Conservation (phyloP, 2,329 filamentous ascomycete species). For the Rutstroemia sp. region DNA sequence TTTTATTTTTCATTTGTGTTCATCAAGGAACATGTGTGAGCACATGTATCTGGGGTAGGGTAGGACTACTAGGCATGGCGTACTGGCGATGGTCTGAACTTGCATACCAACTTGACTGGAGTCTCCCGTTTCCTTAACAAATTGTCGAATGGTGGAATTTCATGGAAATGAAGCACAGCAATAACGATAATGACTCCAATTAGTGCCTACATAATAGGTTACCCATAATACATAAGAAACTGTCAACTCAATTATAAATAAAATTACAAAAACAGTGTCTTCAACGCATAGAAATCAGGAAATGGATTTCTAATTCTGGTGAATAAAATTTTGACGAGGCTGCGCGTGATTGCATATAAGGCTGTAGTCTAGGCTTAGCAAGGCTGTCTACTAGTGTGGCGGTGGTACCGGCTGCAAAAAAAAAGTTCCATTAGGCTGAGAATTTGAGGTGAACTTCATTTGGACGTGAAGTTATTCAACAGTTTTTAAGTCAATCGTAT, state of each 20-base stretch:
- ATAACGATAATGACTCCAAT: not conserved
- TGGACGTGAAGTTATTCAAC: too few relatives aligned
- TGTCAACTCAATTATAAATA: not conserved
- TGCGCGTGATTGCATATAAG: not conserved
- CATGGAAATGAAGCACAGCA: not conserved
- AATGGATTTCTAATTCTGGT: too few relatives aligned
- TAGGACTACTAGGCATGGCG: slow-evolving; percentile 1
- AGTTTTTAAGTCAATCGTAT: too few relatives aligned
- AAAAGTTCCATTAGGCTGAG: too few relatives aligned
- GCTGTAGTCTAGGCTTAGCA: not conserved
- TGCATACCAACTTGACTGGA: not conserved
- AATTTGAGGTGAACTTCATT: too few relatives aligned
- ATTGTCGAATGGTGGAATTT: not conserved
- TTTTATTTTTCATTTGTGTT: not conserved
- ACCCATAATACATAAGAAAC: not conserved
- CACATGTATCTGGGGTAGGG: not conserved
- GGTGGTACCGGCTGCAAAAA: too few relatives aligned
- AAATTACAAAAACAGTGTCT: not conserved
- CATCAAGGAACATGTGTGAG: not conserved
- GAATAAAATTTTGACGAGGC: not conserved
- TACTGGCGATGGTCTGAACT: not conserved
- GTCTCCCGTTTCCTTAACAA: not conserved
- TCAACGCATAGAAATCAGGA: too few relatives aligned
- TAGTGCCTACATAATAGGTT: not conserved
- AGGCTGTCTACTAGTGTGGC: too few relatives aligned